Base-by-base conservation (phyloP, 805 yeast genomes). In the Spathaspora boniae region DNA sequence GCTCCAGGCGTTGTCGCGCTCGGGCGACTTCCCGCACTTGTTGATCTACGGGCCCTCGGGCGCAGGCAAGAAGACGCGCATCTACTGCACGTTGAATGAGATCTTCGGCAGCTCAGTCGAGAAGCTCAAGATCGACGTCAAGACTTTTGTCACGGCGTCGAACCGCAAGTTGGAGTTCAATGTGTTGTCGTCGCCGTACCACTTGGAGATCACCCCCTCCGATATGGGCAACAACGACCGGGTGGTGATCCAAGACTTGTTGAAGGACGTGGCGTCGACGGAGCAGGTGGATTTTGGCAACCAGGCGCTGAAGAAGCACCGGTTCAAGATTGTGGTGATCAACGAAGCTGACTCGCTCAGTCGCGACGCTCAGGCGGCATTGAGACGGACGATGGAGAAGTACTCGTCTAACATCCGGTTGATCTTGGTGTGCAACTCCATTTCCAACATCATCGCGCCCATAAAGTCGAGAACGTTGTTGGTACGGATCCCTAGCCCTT, bases 211-310 rank as follows among this genome's bases (percentile, higher is more conserved):
- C 50, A 93, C 98, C 2, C 99, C 99, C 6, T 77, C 93, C 41
- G 98, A 93, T 60, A 82, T 93, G 81, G 98, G 98, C 5, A 87
- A 83, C 58, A 87, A 88, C 54, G 99, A 93, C 61, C 73, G 98
- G 43, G 82, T 93, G 34, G 96, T 93, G 21, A 88, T 93, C 46
- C 98, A 93, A 56, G 97, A 93, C 51, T 63, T 93, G 42, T 70
- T 93, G 48, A 93, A 93, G 51, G 98, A 93, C 45, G 80, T 93
- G 30, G 98, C 97, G 2, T 95, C 88, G 50, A 85, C 93, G 9
- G 96, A 89, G 52, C 96, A 89, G 53, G 88, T 93, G n/a, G 96
- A 89, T 55, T 80, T 85, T 50, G 52, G 72, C 33, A 66, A 62
- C 58, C 70, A 66, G 48, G 65, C 49, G 50, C 65, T 64, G 43